Evolutionary conservation across 2,329 filamentous ascomycete genomes (phyloP), one percentile per base, ranked within the genome.

Genomic region (Lachnellula cervina): DNA sequence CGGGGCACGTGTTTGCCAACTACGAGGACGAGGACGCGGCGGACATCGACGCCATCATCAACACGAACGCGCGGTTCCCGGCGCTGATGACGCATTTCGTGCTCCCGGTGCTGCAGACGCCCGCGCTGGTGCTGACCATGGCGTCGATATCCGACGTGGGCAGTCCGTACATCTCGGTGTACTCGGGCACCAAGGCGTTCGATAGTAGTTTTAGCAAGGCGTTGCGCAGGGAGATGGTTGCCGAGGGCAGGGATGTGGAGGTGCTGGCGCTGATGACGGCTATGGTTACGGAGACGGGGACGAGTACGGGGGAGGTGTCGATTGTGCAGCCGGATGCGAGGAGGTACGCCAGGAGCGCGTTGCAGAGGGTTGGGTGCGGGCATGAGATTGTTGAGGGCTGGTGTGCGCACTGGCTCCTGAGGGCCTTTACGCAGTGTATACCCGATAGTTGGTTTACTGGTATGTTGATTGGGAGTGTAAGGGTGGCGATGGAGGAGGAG

Each of bases 101-200:
- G 2, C 60, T 82, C 0, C 78, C 79, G 0, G 55, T 71, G 0
- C 68, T 83, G 25, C 13, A 71, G 52, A 60, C 64, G 0, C 77
- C 79, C 0, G 68, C 72, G 1, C 67, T 83, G 5, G 69, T 83
- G 51, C 52, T 84, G 59, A 82, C 78, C 61, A 70, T 81, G 35
- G 76, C 77, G 5, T 79, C 76, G 4, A 59, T 76, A 4, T 69
- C 76, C 2, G 73, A 76, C 47, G 63, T 70, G 14, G 76, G 76
- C 0, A 56, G 78, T 13, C 80, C 80, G 0, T 76, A 76, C 58
- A 58, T 80, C 1, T 64, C 66, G 9, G 62, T 74, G 2, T 82
- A 82, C 66, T 68, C 71, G 9, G 71, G 69, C 0, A 69, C 72
- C 23, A 82, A 82, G 66, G 73, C 70, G 3, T 80, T 75, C 62